phyloP scores from a whole-genome alignment of 148 eudicot species.

The Rhododendron williamsianum region DNA sequence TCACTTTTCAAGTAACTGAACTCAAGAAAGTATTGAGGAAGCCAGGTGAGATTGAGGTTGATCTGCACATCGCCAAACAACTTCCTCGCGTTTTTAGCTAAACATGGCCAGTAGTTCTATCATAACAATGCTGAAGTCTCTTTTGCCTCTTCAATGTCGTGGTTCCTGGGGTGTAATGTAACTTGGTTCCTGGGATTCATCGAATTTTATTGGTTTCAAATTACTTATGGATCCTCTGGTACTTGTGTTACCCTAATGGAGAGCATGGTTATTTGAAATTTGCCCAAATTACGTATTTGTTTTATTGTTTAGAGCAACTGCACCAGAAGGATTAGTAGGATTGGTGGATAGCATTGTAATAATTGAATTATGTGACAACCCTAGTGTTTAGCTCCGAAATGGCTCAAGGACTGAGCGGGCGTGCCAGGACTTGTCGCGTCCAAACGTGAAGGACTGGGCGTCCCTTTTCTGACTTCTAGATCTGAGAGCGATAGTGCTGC shows the following conservation, averaged over 20 bases:
- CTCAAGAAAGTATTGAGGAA: not conserved
- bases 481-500: no score
- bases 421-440: no score
- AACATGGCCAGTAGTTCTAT: not conserved
- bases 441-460: no score
- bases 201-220: not conserved
- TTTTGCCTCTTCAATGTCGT: not conserved
- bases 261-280: not conserved
- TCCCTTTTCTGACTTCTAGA: no score
- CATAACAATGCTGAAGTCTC: not conserved
- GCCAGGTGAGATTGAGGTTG: not conserved
- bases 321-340: no score
- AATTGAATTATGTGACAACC: not conserved
- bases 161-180: not conserved
- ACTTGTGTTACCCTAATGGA: not conserved
- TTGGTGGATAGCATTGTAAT: not conserved
- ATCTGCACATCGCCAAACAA: not conserved
- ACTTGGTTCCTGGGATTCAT: no score
- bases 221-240: not conserved
- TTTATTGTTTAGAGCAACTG: not conserved
- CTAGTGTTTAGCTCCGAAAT: no score
- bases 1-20: not conserved
- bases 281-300: not conserved
- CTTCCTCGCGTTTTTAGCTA: not conserved
- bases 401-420: no score